phyloP scores from a whole-genome alignment of 495 filamentous ascomycete species.

The Astrocystis sublimbata region DNA sequence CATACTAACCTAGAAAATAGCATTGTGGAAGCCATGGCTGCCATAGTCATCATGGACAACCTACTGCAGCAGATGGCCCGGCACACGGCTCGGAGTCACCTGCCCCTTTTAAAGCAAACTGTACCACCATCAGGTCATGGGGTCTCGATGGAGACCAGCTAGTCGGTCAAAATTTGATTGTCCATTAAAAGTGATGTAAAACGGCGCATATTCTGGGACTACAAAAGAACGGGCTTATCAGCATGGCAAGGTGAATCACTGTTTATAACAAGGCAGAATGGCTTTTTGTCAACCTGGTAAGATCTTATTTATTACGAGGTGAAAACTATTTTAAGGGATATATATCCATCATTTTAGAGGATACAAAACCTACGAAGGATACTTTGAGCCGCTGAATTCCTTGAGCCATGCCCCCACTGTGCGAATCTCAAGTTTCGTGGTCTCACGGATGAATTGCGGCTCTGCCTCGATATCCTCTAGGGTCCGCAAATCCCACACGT shows the following conservation, averaged over 20 bases:
- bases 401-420: constrained; percentile 38
- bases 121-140: constrained; percentile 22
- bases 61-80: constrained; percentile 82
- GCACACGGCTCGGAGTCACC: constrained; percentile 51
- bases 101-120: constrained; percentile 27
- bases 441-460: constrained; percentile 44
- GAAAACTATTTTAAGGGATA: no score
- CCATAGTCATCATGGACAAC: constrained; percentile 89
- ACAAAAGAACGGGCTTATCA: background rate
- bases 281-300: no score
- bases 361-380: constrained; percentile 4
- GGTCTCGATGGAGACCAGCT: constrained; percentile 22
- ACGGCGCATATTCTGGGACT: background rate
- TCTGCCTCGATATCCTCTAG: constrained; percentile 40
- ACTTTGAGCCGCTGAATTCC: constrained; percentile 21
- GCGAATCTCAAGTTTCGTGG: constrained; percentile 47
- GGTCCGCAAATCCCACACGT: constrained; percentile 47
- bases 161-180: background rate
- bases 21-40: constrained; percentile 96
- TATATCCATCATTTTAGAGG: background rate
- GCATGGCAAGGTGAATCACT: background rate
- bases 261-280: no score
- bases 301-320: no score
- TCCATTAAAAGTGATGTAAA: background rate
- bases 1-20: no score